Evolutionary conservation across 148 eudicot genomes (phyloP).

Genomic region (Drosera capensis): DNA sequence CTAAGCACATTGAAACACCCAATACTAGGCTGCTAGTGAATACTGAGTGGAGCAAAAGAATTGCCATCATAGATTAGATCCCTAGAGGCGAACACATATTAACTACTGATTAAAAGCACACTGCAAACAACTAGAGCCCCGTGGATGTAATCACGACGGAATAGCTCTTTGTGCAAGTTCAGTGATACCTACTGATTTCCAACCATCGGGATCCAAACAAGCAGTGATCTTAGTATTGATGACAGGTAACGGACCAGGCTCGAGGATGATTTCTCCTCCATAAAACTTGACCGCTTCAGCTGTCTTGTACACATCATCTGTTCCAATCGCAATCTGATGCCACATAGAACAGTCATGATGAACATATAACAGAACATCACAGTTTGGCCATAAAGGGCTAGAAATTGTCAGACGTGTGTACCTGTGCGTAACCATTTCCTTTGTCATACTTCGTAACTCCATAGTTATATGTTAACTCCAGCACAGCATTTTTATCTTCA

Average conservation of each 20-base stretch:
- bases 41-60: no score
- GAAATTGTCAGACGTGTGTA: no score
- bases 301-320: slow-evolving; percentile 69
- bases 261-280: slow-evolving; percentile 55
- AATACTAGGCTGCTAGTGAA: no score
- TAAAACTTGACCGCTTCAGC: slow-evolving; percentile 45
- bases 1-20: no score
- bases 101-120: no score
- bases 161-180: no score
- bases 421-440: slow-evolving; percentile 94
- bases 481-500: slow-evolving; percentile 49
- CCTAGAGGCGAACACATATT: no score
- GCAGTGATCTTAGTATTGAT: slow-evolving; percentile 71
- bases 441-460: slow-evolving; percentile 73
- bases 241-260: slow-evolving; percentile 79
- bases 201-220: slow-evolving; percentile 84
- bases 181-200: slow-evolving; percentile 48
- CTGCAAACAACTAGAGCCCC: no score
- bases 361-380: not conserved
- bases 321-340: slow-evolving; percentile 66
- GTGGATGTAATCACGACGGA: no score
- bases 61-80: no score
- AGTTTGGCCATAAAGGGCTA: not conserved
- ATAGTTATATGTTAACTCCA: slow-evolving; percentile 77
- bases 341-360: not conserved